Conservation (phyloP, 2,329 filamentous ascomycete genomes). For the Magnaporthiopsis incrustans region DNA sequence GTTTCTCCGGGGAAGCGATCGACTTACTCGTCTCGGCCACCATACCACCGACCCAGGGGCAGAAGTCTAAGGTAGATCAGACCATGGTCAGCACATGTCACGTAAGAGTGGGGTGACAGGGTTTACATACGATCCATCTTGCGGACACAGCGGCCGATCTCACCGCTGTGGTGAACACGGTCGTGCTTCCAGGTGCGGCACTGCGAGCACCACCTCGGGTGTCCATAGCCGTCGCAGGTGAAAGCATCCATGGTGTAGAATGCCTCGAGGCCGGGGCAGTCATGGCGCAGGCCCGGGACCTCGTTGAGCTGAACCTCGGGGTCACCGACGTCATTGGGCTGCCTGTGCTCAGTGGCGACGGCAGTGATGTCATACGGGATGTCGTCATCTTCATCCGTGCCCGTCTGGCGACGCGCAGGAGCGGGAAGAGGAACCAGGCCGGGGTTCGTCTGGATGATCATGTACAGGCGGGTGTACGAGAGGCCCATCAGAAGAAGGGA, state of each 20-base stretch:
- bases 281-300: conserved; percentile 40
- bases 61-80: conserved; percentile 49
- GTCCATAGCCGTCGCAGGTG: conserved; percentile 72
- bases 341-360: conserved; percentile 17
- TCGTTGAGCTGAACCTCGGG: conserved; percentile 8
- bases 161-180: conserved; percentile 76
- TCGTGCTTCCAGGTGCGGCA: conserved; percentile 88
- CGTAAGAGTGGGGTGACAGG: neutral
- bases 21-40: conserved; percentile 67
- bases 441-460: conserved; percentile 60
- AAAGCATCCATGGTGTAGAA: conserved; percentile 83
- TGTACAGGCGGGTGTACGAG: conserved; percentile 64
- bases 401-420: neutral
- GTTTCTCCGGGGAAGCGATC: neutral
- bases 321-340: conserved; percentile 15
- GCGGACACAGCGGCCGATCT: conserved; percentile 70
- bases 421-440: conserved; percentile 58
- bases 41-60: conserved; percentile 93
- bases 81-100: neutral
- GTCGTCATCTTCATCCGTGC: neutral
- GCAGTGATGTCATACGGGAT: conserved; percentile 9
- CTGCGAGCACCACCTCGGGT: conserved; percentile 77
- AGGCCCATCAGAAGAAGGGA: conserved; percentile 45
- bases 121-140: conserved; percentile 65
- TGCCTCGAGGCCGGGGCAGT: conserved; percentile 59